phyloP scores from a whole-genome alignment of 2,329 filamentous ascomycete species.

The Orbilia javanica region DNA sequence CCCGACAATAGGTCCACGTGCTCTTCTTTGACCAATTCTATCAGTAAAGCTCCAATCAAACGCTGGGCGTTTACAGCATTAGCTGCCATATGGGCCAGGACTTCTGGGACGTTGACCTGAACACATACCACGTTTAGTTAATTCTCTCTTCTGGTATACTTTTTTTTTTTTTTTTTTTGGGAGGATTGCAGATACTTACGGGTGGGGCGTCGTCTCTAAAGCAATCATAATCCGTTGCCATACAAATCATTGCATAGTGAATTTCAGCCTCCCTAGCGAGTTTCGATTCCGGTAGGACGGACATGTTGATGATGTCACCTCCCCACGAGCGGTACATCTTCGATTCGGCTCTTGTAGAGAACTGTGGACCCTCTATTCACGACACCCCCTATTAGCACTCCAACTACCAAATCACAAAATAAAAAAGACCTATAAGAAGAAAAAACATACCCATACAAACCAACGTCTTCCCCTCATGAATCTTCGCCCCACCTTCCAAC shows the following conservation, averaged over 20 bases:
- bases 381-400: not conserved
- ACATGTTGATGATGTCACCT: constrained; percentile 98
- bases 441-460: constrained; percentile 86
- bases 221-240: constrained; percentile 99
- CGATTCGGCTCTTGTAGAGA: constrained; percentile 94
- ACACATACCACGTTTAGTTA: not conserved
- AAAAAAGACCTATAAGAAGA: not conserved
- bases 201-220: constrained; percentile 70
- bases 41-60: constrained; percentile 86
- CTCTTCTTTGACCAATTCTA: constrained; percentile 83
- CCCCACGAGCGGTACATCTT: constrained; percentile 96
- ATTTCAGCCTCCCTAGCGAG: constrained; percentile 96
- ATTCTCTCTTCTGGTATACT: not conserved
- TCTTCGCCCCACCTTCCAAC: constrained; percentile 84
- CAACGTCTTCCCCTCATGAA: constrained; percentile 86
- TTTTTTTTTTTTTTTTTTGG: constrained; percentile 71
- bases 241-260: constrained; percentile 97
- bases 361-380: constrained; percentile 87
- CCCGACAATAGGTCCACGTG: constrained; percentile 80
- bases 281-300: constrained; percentile 92
- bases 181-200: constrained; percentile 22
- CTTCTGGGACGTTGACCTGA: constrained; percentile 90
- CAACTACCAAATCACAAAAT: not conserved
- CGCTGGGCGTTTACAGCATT: constrained; percentile 89
- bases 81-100: constrained; percentile 94